Base-by-base conservation (phyloP, 148 eudicot genomes). In the Chenopodium quinoa region DNA sequence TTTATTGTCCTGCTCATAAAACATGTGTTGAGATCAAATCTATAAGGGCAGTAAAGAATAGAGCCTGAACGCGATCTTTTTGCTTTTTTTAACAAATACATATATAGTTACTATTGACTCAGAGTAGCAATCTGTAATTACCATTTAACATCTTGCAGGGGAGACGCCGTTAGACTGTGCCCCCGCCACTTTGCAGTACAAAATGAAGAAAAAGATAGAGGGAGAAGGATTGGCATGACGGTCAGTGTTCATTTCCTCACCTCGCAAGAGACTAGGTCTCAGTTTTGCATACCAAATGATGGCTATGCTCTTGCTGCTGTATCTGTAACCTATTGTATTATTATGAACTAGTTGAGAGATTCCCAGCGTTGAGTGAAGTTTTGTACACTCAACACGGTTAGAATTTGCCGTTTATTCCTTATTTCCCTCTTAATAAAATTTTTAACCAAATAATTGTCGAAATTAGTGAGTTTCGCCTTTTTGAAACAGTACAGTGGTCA, bases 121-220 rank as follows among this genome's bases (percentile, higher is more conserved):
- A 54, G 31, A 5, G 7, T 52, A 17, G 44, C 14, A 37, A 17
- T 1, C 44, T 16, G 44, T 58, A 66, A 40, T 16, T 25, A 60
- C 40, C 34, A 67, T 32, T 71, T 44, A 44, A 22, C 71, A 50
- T 81, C 78, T 79, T 82, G 62, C 88, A 93, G 97, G 97, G 71
- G 97, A 93, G 80, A 91, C 94, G 47, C 93, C 97, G 25, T 81
- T 93, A 46, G 97, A 93, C 82, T 93, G 97, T 88, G 97, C 97
- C 71, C 94, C 94, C 69, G 93, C 81, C 54, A 93, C 91, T 32
- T 87, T 93, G 86, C 97, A 93, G 81, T 91, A 85, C 88, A 93
- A 87, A 79, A 93, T 93, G 92, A 89, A 85, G 79, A 82, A 82
- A 87, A 91, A 89, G 91, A 86, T 93, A 14, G 92, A 89, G 87